Conservation (phyloP, 2,329 filamentous ascomycete genomes). For the Rutstroemia sp. region DNA sequence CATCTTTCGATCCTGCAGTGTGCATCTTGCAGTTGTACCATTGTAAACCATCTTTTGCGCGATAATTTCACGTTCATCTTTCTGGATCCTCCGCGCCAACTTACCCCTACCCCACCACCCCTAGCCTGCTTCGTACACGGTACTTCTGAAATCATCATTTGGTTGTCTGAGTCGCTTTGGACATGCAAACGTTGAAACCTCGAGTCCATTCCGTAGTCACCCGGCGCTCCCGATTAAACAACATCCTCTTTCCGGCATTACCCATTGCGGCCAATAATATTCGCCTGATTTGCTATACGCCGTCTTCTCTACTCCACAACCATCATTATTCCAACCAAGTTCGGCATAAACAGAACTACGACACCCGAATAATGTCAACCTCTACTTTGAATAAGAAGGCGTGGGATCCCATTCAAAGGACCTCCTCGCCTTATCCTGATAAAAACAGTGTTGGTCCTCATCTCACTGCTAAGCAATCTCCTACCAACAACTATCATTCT, state of each 20-base stretch:
- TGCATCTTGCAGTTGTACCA: background rate
- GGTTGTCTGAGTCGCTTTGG: background rate
- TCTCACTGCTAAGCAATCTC: conserved; percentile 19
- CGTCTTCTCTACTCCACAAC: conserved; percentile 9
- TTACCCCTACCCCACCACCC: too few relatives aligned
- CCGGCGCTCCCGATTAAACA: conserved; percentile 4
- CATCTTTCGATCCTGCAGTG: background rate
- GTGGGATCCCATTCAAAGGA: conserved; percentile 22
- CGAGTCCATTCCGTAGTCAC: conserved; percentile 4
- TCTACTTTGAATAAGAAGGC: conserved; percentile 9
- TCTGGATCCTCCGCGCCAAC: background rate
- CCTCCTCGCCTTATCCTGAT: conserved; percentile 26
- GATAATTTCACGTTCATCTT: background rate
- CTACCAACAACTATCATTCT: conserved; percentile 20
- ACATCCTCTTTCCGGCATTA: conserved; percentile 4
- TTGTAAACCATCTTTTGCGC: background rate
- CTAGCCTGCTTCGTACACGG: too few relatives aligned
- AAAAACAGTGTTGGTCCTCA: conserved; percentile 22
- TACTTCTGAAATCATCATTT: background rate
- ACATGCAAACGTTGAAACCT: background rate
- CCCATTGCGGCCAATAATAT: conserved; percentile 10
- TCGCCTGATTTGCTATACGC: conserved; percentile 4
- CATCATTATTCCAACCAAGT: background rate
- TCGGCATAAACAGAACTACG: conserved; percentile 5
- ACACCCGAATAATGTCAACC: conserved; percentile 3